phyloP scores from a whole-genome alignment of 2,329 filamentous ascomycete species.

The Drechmeria coniospora region DNA sequence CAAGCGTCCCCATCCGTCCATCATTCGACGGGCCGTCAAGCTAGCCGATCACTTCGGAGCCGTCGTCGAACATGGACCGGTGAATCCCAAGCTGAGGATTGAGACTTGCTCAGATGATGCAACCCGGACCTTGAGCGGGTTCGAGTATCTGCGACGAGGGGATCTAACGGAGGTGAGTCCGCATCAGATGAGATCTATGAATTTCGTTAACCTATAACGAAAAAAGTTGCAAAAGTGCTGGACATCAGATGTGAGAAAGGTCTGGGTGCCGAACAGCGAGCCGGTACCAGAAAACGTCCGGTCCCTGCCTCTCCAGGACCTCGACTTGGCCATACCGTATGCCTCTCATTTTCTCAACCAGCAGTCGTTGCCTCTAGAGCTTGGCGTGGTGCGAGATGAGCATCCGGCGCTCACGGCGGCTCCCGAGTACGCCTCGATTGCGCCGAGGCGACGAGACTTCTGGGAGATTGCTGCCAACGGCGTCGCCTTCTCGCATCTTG shows the following conservation, averaged over 20 bases:
- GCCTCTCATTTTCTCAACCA: neutral
- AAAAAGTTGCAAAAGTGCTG: conserved; percentile 13
- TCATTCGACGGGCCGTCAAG: conserved; percentile 20
- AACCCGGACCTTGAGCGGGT: conserved; percentile 14
- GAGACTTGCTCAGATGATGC: conserved; percentile 2
- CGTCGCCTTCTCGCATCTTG: conserved; percentile 10
- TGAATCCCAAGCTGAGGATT: neutral
- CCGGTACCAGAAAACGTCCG: neutral
- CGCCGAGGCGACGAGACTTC: conserved; percentile 12
- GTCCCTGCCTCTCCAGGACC: neutral
- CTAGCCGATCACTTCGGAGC: conserved; percentile 20
- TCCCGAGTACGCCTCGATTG: conserved; percentile 10
- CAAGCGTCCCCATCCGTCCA: conserved; percentile 14
- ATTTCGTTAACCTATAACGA: neutral
- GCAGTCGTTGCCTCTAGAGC: conserved; percentile 5
- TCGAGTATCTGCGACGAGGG: conserved; percentile 18
- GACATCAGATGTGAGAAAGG: conserved; percentile 10
- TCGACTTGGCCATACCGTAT: neutral
- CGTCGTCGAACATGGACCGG: conserved; percentile 14
- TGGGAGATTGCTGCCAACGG: conserved; percentile 16
- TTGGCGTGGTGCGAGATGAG: conserved; percentile 7
- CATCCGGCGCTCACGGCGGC: conserved; percentile 5
- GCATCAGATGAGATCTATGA: neutral
- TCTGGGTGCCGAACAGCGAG: conserved; percentile 2
- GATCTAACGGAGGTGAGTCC: conserved; percentile 12